Evolutionary conservation across 805 yeast species (phyloP), one percentile per base, ranked within the genome.

Genomic region (Metschnikowia continentalis): DNA sequence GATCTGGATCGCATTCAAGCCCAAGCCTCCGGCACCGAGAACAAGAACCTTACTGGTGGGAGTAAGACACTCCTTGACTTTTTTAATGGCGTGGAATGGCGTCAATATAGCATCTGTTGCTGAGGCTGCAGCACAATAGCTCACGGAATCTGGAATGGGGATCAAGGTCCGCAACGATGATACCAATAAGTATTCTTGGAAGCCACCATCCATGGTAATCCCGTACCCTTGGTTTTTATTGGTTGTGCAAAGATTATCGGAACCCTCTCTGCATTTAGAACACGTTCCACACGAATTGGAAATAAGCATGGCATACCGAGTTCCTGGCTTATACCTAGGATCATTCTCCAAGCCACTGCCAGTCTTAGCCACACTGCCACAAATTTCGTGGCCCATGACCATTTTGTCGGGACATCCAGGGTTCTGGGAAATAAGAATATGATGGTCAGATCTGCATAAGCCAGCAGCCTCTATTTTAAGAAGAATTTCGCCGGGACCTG

Each of bases 341-440:
- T 62, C 57, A 13, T 52, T 55, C 5, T 58, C 55, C 41, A 68
- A 54, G 5, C 52, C 61, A 1, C 52, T 44, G 14, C 78, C 77
- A 1, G 63, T 69, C 14, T 61, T 57, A 32, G 63, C 68, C 6
- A 72, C 57, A 43, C 59, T 63, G 1, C 78, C 78, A 1, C 77
- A 74, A 23, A 74, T 69, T 54, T 74, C 78, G 56, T 74, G 78
- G 39, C 78, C 78, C 77, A 74, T 72, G 11, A 74, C 69, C 55
- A 73, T 70, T 38, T 57, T 53, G 10, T 62, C 60, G 1, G 73
- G 71, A 8, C 51, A 32, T 8, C 35, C 43, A 5, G 60, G 54
- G 38, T 48, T 50, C 37, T 54, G 55, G 1, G 51, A 48, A 10
- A 54, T 36, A 26, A 73, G 61, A 19, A 74, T 62, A 53, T 74